Evolutionary conservation across 148 eudicot species (phyloP), one percentile per base, ranked within the genome.

Genomic region (Pharnaceum exiguum): DNA sequence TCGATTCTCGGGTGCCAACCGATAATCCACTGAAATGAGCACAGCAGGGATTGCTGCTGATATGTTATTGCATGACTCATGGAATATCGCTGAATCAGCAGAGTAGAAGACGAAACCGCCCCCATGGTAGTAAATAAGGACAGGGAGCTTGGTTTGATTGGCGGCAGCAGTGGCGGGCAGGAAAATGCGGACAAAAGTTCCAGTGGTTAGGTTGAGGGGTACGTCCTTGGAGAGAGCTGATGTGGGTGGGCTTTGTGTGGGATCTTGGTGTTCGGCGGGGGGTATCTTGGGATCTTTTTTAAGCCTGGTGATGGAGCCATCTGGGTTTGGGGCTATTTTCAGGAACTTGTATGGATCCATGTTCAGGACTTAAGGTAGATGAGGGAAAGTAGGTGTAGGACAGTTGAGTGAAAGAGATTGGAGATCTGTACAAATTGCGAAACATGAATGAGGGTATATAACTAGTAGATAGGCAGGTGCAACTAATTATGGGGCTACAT

Each of bases 1-100:
- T 10, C 91, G 86, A 60, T 75, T 62, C 61, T 90, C 97, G 0
- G 97, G 97, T 1, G 95, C 91, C 33, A 86, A 76, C 4, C 95
- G 82, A 47, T 86, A 90, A 5, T 90, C 89, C 18, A 90, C 73
- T 6, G 97, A 82, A 19, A 85, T 57, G 27, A 87, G 30, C 5
- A 90, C 46, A 3, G 95, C 87, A 5, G 91, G 87, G 37, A 68
- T 12, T 0, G 31, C 70, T 4, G 75, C 76, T 0, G 86, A 52
- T 57, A 80, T 59, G 32, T 57, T 33, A 33, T 3, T 33, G 51
- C 95, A 79, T 0, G 84, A 82, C 16, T 76, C 58, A 32, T 87
- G 91, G 36, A 84, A 84, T 32, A 75, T 46, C 0, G 29, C 21
- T 0, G 95, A 62, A 0, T 78, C 79, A 13, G 85, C 89, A 19